phyloP scores from a whole-genome alignment of 345 rosid species.

The Noccaea bulbosa region DNA sequence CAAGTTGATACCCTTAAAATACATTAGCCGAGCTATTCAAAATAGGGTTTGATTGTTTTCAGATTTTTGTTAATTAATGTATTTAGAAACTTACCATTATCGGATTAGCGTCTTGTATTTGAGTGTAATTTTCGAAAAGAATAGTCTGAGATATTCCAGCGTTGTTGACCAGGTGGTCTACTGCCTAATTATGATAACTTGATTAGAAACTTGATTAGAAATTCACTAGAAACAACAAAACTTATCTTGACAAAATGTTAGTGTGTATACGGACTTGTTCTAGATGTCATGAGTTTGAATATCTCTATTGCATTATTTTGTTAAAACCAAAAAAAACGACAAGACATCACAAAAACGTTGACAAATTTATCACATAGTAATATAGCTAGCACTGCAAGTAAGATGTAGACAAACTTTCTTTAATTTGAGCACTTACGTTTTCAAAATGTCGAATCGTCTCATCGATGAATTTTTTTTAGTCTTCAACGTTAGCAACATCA shows the following conservation, averaged over 20 bases:
- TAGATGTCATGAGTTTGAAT: too few species aligned
- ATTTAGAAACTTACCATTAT: constrained; percentile 15
- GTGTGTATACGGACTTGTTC: too few species aligned
- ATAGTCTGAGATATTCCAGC: constrained; percentile 31
- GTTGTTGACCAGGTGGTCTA: constrained; percentile 46
- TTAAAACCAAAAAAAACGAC: too few species aligned
- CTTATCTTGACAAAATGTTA: too few species aligned
- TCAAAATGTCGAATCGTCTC: constrained; percentile 39
- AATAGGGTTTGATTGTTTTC: too few species aligned
- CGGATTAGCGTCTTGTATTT: constrained; percentile 8
- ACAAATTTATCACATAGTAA: too few species aligned
- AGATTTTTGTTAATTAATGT: too few species aligned
- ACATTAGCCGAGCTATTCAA: not conserved
- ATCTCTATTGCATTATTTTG: not conserved
- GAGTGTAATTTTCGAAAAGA: constrained; percentile 34
- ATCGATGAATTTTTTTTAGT: constrained; percentile 41
- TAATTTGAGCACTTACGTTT: constrained; percentile 27
- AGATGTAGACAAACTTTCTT: not conserved
- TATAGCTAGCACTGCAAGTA: too few species aligned
- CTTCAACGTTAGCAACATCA: constrained; percentile 38
- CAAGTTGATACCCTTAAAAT: constrained; percentile 49
- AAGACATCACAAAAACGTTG: too few species aligned
- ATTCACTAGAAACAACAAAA: not conserved
- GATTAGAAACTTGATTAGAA: not conserved
- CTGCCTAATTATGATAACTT: constrained; percentile 10